These are phyloP conservation scores for Aureoboletus auriporus DNA, from an alignment of 768 basidiomycete species.

Conservation along the genomic window DNA sequence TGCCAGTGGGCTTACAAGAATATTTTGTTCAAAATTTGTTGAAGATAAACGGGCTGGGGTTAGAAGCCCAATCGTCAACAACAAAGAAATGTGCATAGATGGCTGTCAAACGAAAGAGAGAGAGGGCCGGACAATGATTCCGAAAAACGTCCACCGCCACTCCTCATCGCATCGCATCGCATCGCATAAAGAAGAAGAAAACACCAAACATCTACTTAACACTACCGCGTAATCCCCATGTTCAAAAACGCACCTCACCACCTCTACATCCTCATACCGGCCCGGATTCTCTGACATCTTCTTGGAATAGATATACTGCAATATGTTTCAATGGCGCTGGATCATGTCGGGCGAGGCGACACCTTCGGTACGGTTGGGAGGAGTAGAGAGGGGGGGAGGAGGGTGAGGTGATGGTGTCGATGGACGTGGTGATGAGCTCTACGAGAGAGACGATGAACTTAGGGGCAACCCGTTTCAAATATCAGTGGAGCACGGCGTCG, in stretches of 20 bases:
- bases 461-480: conserved; percentile 64
- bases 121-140: too few relatives aligned
- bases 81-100: too few relatives aligned
- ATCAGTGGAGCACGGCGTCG: background rate
- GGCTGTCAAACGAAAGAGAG: too few relatives aligned
- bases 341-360: conserved; percentile 95
- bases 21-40: too few relatives aligned
- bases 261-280: conserved; percentile 84
- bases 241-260: conserved; percentile 85
- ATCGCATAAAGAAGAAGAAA: too few relatives aligned
- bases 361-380: conserved; percentile 85
- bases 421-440: conserved; percentile 90
- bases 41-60: too few relatives aligned
- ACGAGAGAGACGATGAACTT: conserved; percentile 97
- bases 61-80: too few relatives aligned
- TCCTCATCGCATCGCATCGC: too few relatives aligned
- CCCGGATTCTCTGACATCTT: conserved; percentile 42
- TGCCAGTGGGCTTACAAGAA: too few relatives aligned
- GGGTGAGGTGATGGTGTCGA: conserved; percentile 73
- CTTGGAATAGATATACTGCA: conserved; percentile 75
- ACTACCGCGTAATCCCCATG: conserved; percentile 71
- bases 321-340: conserved; percentile 85
- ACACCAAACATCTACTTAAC: too few relatives aligned
- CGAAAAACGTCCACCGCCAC: too few relatives aligned
- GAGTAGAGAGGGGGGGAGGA: conserved; percentile 84